Evolutionary conservation across 257 asterid species (phyloP).

Genomic region (Nicotiana sylvestris): DNA sequence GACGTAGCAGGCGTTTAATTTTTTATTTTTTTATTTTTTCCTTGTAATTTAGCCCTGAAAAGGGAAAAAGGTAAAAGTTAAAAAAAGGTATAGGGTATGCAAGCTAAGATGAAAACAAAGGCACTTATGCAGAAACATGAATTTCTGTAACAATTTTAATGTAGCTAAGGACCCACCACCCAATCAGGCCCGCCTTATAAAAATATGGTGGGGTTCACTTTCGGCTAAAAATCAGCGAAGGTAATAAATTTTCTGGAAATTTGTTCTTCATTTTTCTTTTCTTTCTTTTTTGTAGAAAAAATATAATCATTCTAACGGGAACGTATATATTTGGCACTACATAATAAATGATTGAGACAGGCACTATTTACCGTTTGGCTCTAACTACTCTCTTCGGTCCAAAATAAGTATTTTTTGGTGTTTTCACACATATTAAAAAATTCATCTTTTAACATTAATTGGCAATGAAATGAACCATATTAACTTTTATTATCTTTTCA

Average conservation of each 20-base stretch:
- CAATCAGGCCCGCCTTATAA: background rate
- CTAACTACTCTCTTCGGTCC: no score
- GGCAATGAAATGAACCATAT: no score
- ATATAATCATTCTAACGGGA: background rate
- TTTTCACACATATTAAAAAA: no score
- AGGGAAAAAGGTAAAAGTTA: background rate
- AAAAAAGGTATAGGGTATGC: background rate
- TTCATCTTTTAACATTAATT: no score
- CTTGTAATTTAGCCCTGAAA: background rate
- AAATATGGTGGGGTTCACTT: conserved; percentile 10
- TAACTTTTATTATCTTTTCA: no score
- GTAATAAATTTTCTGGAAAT: conserved; percentile 7
- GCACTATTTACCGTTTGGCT: background rate
- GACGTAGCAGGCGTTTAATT: background rate
- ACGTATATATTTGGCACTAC: background rate
- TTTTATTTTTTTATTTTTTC: background rate
- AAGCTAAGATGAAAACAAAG: conserved; percentile 10
- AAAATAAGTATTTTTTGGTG: no score
- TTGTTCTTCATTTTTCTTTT: background rate
- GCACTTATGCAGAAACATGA: conserved; percentile 2
- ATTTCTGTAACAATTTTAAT: conserved; percentile 8
- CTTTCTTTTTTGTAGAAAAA: background rate
- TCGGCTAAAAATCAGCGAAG: conserved; percentile 16
- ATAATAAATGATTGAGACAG: conserved; percentile 6
- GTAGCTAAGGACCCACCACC: conserved; percentile 8